Evolutionary conservation across 2,329 filamentous ascomycete genomes (phyloP).

Genomic region (Fusarium mexicanum): DNA sequence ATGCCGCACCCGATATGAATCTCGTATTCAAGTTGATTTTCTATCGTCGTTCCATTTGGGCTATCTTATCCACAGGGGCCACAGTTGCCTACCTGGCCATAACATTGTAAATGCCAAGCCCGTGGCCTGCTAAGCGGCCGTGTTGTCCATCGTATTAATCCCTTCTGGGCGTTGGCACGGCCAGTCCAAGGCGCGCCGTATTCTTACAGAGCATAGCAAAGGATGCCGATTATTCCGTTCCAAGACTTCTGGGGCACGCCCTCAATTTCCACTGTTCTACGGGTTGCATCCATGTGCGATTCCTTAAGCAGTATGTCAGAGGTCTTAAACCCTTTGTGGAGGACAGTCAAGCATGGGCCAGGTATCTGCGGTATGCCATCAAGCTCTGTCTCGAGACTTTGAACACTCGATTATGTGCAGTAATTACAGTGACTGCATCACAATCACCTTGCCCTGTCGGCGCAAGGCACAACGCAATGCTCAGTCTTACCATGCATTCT

Average conservation of each 20-base stretch:
- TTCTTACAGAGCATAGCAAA: conserved; percentile 29
- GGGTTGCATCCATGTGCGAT: conserved; percentile 39
- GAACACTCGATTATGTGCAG: conserved; percentile 12
- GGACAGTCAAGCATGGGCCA: conserved; percentile 33
- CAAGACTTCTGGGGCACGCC: conserved; percentile 43
- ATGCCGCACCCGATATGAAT: conserved; percentile 18
- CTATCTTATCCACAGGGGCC: conserved; percentile 3
- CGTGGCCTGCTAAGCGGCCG: conserved; percentile 26
- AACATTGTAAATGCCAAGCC: conserved; percentile 30
- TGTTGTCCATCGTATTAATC: conserved; percentile 29
- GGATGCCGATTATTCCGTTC: conserved; percentile 44
- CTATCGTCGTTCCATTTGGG: conserved; percentile 5
- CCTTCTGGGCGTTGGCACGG: conserved; percentile 36
- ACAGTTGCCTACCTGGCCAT: conserved; percentile 1
- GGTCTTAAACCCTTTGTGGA: conserved; percentile 33
- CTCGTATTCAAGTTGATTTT: conserved; percentile 27
- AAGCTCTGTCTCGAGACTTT: conserved; percentile 24
- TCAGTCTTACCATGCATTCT: conserved; percentile 40
- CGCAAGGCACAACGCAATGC: conserved; percentile 37
- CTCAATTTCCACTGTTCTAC: conserved; percentile 43
- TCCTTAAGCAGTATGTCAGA: conserved; percentile 28
- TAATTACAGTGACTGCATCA: conserved; percentile 26
- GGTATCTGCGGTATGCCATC: conserved; percentile 32
- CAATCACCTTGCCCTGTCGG: conserved; percentile 20
- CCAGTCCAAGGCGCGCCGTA: conserved; percentile 23